phyloP scores from a whole-genome alignment of 2,329 filamentous ascomycete genomes.

The Botryotinia globosa region DNA sequence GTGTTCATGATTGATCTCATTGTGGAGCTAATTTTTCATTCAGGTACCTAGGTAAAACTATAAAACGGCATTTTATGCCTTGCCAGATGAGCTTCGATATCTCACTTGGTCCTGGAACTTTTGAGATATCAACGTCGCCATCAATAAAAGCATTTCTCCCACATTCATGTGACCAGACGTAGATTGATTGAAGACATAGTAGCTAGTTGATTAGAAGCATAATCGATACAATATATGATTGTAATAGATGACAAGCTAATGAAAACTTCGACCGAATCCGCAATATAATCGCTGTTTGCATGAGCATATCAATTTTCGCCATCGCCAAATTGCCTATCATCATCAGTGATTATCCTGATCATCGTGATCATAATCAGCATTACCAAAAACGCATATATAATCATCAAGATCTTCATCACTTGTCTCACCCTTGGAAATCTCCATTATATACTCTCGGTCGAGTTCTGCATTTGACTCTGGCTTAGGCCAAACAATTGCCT shows the following conservation, averaged over 20 bases:
- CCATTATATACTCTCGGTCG: not conserved
- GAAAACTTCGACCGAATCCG: not conserved
- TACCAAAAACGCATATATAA: not conserved
- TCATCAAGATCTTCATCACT: too few relatives aligned
- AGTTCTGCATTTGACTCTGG: accelerated
- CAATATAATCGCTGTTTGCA: not conserved
- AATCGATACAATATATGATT: not conserved
- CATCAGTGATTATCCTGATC: not conserved
- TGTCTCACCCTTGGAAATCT: too few relatives aligned
- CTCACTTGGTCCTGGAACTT: not conserved
- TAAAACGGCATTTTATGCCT: not conserved
- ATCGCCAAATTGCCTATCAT: not conserved
- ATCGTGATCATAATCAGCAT: not conserved
- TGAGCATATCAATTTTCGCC: not conserved
- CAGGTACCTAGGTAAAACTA: not conserved
- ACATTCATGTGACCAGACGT: not conserved
- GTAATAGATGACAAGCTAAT: not conserved
- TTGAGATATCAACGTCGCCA: not conserved
- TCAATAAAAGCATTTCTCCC: not conserved
- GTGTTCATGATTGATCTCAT: not conserved
- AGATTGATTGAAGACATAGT: not conserved
- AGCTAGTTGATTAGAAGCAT: not conserved
- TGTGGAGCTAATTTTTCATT: too few relatives aligned
- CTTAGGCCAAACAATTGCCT: not conserved
- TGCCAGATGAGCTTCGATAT: not conserved